Evolutionary conservation across 202 grass and related monocot species (phyloP), one percentile per base, ranked within the genome.

Genomic region (Alloteropsis angusta): DNA sequence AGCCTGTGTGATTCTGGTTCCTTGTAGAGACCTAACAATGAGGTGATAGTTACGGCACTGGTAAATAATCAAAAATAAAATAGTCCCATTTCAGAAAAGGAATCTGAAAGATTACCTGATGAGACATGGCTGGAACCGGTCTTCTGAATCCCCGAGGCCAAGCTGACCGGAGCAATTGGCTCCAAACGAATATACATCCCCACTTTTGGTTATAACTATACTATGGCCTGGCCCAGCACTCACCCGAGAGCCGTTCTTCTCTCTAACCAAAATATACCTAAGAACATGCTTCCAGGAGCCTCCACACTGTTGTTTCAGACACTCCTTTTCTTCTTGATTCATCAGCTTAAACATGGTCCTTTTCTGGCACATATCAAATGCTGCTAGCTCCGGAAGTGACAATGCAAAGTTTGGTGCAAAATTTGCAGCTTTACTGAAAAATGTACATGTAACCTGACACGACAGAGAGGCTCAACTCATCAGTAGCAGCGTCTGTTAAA

Each of bases 251-350:
- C 71, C 78, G 79, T 90, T 90, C 58, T 76, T 77, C 80, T 93
- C 91, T 10, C 86, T 79, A 42, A 87, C 83, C 69, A 93, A 76
- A 84, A 90, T 84, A 60, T 90, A 93, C 37, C 72, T 78, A 79
- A 93, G 85, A 56, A 93, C 85, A 74, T 88, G 66, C 77, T 93
- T 93, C 91, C 91, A 93, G 41, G 88, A 93, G 18, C 85, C 85
- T 11, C 91, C 91, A 38, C 91, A 90, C 12, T 57, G 10, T 28
- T 86, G 85, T 70, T 90, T 93, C 45, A 93, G 54, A 42, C 41
- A 28, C 30, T 90, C 88, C 60, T 66, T 81, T 49, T 90, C 91
- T 57, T 93, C 83, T 21, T 62, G 35, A 63, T 28, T 84, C 85
- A 93, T 90, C 11, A 41, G 19, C 18, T 86, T 93, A 88, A 93